These are phyloP conservation scores for Penicillium samsonianum DNA, from an alignment of 495 filamentous ascomycete genomes.

Conservation along the genomic window DNA sequence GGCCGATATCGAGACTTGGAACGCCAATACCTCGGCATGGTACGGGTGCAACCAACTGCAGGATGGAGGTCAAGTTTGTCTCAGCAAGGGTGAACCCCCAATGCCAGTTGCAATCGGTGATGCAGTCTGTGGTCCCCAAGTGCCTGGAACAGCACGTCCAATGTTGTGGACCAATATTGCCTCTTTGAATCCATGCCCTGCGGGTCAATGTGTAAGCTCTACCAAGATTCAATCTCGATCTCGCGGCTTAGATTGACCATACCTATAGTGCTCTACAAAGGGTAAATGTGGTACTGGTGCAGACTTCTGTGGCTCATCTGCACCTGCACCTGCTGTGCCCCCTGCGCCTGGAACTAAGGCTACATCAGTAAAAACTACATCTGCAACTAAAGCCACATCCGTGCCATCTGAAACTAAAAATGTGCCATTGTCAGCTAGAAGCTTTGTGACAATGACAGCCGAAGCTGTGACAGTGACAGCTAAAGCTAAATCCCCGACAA, in stretches of 20 bases:
- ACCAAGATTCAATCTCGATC: not conserved
- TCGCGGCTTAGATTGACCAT: not conserved
- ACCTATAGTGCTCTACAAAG: conserved; percentile 5
- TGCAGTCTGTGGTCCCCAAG: conserved; percentile 24
- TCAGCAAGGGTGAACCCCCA: conserved; percentile 14
- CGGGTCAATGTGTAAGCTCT: conserved; percentile 20
- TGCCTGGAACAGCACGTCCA: conserved; percentile 20
- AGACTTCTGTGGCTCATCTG: conserved; percentile 11
- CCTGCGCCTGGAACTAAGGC: conserved; percentile 1
- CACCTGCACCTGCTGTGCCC: not conserved
- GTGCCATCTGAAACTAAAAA: too few relatives aligned
- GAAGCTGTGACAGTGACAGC: not conserved
- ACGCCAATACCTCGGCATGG: conserved; percentile 15
- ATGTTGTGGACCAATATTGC: conserved; percentile 1
- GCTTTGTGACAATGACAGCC: too few relatives aligned
- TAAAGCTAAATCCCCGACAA: not conserved
- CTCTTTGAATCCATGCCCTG: conserved; percentile 21
- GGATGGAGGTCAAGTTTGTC: conserved; percentile 17
- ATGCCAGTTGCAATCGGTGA: conserved; percentile 20
- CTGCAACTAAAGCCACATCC: not conserved
- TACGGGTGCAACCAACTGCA: conserved; percentile 11
- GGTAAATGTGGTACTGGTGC: conserved; percentile 17
- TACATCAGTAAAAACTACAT: not conserved
- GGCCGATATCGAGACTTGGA: conserved; percentile 20
- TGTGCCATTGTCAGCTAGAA: too few relatives aligned